A percentile compares a stretch with the other conserved stretches of the same genome.
These are phyloP conservation scores for Amanita brunnescens DNA, from an alignment of 768 basidiomycete genomes.

Conservation along the genomic window DNA sequence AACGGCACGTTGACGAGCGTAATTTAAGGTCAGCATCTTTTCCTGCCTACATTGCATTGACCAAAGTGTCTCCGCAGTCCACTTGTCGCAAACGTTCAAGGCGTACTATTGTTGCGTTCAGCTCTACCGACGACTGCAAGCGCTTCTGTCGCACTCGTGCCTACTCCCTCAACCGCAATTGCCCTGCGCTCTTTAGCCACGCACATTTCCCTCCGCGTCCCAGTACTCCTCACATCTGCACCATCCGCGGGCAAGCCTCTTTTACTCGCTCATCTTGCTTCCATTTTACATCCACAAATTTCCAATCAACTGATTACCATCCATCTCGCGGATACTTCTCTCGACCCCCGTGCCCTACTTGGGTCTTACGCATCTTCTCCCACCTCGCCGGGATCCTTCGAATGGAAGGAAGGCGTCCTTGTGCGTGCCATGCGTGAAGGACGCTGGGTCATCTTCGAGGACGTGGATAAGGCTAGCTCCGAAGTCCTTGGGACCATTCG, in stretches of 20 bases:
- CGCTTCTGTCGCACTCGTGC: constrained; percentile 37
- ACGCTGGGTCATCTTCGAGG: constrained; percentile 87
- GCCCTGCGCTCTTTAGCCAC: constrained; percentile 58
- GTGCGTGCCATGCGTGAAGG: constrained; percentile 86
- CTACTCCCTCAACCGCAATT: constrained; percentile 50
- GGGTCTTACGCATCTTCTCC: constrained; percentile 91
- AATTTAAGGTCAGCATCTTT: constrained; percentile 45
- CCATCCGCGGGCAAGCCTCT: constrained; percentile 87
- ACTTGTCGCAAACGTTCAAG: constrained; percentile 51
- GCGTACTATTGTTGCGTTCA: constrained; percentile 54
- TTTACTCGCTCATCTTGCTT: constrained; percentile 68
- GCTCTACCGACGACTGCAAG: constrained; percentile 12
- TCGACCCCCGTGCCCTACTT: constrained; percentile 88
- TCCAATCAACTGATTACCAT: constrained; percentile 73
- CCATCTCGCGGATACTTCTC: constrained; percentile 89
- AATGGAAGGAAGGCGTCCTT: constrained; percentile 93
- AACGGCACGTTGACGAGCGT: constrained; percentile 27
- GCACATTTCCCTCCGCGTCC: constrained; percentile 58
- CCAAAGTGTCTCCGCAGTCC: constrained; percentile 32
- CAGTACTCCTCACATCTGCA: constrained; percentile 75
- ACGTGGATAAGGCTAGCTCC: constrained; percentile 82
- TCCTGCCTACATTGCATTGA: constrained; percentile 1
- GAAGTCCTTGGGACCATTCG: constrained; percentile 87
- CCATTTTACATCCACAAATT: constrained; percentile 46
- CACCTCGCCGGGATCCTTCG: constrained; percentile 77